Conservation (phyloP, 768 basidiomycete genomes). For the Phlebiopsis flavidoalba region DNA sequence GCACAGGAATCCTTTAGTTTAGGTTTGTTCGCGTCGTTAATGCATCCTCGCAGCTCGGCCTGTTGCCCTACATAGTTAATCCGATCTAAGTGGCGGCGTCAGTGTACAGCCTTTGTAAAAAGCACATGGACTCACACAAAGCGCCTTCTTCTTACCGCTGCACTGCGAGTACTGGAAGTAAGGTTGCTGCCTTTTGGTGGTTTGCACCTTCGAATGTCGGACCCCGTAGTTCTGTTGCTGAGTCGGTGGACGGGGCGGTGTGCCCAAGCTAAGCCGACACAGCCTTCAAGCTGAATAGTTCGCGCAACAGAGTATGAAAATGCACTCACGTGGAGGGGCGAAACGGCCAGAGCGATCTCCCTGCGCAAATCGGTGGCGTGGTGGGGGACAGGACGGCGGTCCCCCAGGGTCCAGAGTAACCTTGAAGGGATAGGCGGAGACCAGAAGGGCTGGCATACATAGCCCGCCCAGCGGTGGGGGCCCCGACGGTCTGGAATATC, state of each 20-base stretch:
- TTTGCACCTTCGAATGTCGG: conserved; percentile 33
- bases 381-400: conserved; percentile 15
- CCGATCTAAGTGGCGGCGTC: conserved; percentile 32
- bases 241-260: conserved; percentile 28
- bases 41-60: conserved; percentile 45
- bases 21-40: conserved; percentile 55
- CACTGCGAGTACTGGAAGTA: conserved; percentile 56
- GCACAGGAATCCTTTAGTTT: conserved; percentile 42
- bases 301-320: not conserved
- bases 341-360: not conserved
- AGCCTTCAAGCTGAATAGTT: not conserved
- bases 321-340: conserved; percentile 20
- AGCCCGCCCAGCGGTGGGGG: conserved; percentile 6
- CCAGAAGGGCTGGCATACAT: conserved; percentile 6
- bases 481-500: conserved; percentile 1
- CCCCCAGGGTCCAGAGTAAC: conserved; percentile 2
- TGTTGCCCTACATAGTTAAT: conserved; percentile 46
- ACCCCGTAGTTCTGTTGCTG: conserved; percentile 40
- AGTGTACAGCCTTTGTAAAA: not conserved
- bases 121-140: conserved; percentile 34
- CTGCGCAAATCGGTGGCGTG: not conserved
- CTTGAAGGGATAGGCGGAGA: conserved; percentile 1
- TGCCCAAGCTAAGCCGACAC: conserved; percentile 18
- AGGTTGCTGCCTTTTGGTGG: conserved; percentile 27
- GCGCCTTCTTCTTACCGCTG: conserved; percentile 47